These are phyloP conservation scores for Yamadazyma conglobata DNA, from an alignment of 1,139 yeast species.

Conservation along the genomic window DNA sequence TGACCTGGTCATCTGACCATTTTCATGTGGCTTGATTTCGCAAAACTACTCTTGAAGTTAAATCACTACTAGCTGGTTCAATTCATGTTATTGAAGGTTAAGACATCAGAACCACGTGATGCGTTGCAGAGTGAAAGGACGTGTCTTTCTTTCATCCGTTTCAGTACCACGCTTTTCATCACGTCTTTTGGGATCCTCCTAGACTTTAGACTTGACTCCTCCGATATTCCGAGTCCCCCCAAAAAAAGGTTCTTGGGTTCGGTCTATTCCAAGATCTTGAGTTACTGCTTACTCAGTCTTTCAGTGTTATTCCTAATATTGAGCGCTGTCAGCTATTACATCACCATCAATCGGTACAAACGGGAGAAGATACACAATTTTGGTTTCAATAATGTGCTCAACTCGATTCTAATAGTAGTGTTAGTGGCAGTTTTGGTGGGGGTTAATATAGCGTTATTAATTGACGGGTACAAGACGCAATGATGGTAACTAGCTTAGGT, in stretches of 20 bases:
- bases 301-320: conserved; percentile 39
- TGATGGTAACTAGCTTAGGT: too few relatives aligned
- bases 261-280: conserved; percentile 29
- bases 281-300: conserved; percentile 37
- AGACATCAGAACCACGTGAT: conserved; percentile 58
- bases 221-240: conserved; percentile 11
- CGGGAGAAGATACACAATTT: conserved; percentile 39
- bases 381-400: conserved; percentile 34
- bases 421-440: conserved; percentile 42
- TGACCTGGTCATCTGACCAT: too few relatives aligned
- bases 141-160: conserved; percentile 49
- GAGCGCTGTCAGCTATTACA: conserved; percentile 44
- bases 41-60: too few relatives aligned
- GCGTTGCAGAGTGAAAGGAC: conserved; percentile 61
- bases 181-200: conserved; percentile 51
- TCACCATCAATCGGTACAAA: conserved; percentile 46
- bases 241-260: conserved; percentile 12
- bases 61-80: too few relatives aligned
- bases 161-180: conserved; percentile 47
- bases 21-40: too few relatives aligned
- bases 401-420: conserved; percentile 36
- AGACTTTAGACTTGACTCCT: conserved; percentile 46
- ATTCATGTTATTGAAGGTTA: conserved; percentile 33
- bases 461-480: conserved; percentile 23
- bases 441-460: conserved; percentile 40